Conservation (phyloP, 2,329 filamentous ascomycete genomes). For the Esteya vermicola region DNA sequence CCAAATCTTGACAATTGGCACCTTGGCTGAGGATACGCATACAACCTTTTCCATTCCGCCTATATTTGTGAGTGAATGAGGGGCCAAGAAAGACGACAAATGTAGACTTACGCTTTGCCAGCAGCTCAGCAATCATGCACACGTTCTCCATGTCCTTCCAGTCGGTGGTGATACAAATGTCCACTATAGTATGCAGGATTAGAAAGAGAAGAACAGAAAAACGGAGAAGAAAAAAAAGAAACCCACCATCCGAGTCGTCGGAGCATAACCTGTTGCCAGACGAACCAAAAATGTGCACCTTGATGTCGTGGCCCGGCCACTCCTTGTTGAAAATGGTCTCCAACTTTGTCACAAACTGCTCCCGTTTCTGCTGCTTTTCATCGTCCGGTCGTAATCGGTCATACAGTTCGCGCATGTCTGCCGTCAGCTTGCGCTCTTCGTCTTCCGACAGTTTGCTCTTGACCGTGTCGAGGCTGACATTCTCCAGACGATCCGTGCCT, state of each 20-base stretch:
- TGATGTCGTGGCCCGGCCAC: constrained; percentile 84
- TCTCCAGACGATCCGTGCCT: constrained; percentile 65
- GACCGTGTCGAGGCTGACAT: constrained; percentile 55
- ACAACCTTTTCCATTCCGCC: constrained; percentile 95
- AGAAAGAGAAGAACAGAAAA: neutral
- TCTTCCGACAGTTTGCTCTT: constrained; percentile 56
- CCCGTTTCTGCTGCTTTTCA: constrained; percentile 62
- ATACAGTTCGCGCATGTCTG: constrained; percentile 77
- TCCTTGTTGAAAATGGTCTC: constrained; percentile 77
- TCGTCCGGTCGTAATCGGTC: constrained; percentile 69
- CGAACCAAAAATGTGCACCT: constrained; percentile 91
- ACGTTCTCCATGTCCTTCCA: constrained; percentile 81
- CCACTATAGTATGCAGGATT: constrained; percentile 44
- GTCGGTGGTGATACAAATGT: constrained; percentile 91
- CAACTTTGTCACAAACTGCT: constrained; percentile 70
- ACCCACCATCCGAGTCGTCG: constrained; percentile 84
- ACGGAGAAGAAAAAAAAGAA: neutral
- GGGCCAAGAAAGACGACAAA: neutral
- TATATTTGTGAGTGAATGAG: constrained; percentile 12
- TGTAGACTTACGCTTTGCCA: constrained; percentile 59
- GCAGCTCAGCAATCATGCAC: constrained; percentile 75
- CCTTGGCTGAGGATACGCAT: constrained; percentile 87
- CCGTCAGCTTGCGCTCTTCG: constrained; percentile 61
- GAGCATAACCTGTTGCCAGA: constrained; percentile 92
- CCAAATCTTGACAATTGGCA: constrained; percentile 98